A percentile compares a stretch with the other conserved stretches of the same genome.
Conservation (phyloP, 2,329 filamentous ascomycete species). For the Meredithiella fracta region DNA sequence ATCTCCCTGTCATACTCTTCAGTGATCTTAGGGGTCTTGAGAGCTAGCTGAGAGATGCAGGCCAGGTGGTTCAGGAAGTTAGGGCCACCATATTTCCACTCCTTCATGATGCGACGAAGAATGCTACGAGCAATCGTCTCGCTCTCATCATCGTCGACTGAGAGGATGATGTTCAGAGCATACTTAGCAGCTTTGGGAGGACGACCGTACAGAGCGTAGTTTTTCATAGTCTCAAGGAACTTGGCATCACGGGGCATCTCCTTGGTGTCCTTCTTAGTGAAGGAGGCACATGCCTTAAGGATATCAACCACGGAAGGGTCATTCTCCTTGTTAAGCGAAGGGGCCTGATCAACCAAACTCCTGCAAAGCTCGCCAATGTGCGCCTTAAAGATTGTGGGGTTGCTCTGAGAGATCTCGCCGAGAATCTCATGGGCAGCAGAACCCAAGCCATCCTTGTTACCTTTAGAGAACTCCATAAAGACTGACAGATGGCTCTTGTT, state of each 20-base stretch:
- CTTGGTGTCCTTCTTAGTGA: constrained; percentile 67
- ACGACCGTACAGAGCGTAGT: constrained; percentile 66
- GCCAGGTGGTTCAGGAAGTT: constrained; percentile 63
- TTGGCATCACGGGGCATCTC: constrained; percentile 70
- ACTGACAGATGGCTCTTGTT: constrained; percentile 86
- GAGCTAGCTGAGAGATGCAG: constrained; percentile 56
- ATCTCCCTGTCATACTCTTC: constrained; percentile 62
- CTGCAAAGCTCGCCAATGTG: constrained; percentile 86
- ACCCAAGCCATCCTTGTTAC: constrained; percentile 62
- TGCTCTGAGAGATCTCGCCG: constrained; percentile 77
- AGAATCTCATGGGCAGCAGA: constrained; percentile 72
- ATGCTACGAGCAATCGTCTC: constrained; percentile 74
- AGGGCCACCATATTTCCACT: constrained; percentile 54
- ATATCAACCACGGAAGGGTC: constrained; percentile 69
- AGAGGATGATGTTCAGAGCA: constrained; percentile 77
- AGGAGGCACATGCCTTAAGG: constrained; percentile 83
- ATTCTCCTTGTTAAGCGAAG: constrained; percentile 49
- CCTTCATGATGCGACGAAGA: constrained; percentile 55
- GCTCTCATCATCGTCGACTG: constrained; percentile 54
- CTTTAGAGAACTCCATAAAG: constrained; percentile 76
- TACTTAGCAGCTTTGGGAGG: constrained; percentile 81
- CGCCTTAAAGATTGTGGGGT: constrained; percentile 80
- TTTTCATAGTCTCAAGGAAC: constrained; percentile 64
- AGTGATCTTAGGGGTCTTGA: constrained; percentile 56
- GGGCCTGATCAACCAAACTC: constrained; percentile 65